Evolutionary conservation across 2,329 filamentous ascomycete species (phyloP).

Genomic region (Botryotinia globosa): DNA sequence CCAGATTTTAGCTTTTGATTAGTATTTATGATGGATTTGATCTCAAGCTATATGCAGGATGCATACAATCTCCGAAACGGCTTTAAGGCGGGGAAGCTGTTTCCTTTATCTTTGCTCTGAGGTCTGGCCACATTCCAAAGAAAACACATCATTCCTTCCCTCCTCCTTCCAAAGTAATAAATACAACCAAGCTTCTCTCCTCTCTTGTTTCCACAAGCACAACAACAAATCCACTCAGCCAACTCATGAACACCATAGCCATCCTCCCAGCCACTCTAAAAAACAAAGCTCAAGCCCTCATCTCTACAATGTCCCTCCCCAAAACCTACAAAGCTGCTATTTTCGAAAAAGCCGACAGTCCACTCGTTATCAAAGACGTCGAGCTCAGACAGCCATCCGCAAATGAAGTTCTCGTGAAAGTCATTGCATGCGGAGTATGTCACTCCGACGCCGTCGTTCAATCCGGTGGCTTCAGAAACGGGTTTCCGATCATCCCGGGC

Average conservation of each 20-base stretch:
- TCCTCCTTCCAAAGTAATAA: background rate
- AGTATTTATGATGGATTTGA: background rate
- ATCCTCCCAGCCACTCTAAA: background rate
- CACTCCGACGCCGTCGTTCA: constrained; percentile 54
- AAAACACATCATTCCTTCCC: background rate
- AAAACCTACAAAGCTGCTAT: constrained; percentile 66
- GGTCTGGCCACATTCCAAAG: background rate
- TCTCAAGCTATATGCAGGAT: background rate
- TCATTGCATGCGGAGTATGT: constrained; percentile 70
- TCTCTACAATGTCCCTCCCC: constrained; percentile 46
- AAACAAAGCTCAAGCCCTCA: background rate
- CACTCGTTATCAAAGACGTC: constrained; percentile 58
- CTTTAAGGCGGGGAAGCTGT: constrained; percentile 3
- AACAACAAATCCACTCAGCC: background rate
- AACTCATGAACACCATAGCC: background rate
- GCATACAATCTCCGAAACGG: background rate
- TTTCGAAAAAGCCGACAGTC: constrained; percentile 50
- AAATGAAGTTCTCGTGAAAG: constrained; percentile 66
- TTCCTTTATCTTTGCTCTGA: background rate
- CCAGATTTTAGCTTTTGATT: background rate
- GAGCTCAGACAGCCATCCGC: constrained; percentile 54
- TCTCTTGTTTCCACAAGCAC: background rate
- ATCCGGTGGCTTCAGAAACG: constrained; percentile 50
- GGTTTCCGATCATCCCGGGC: constrained; percentile 62
- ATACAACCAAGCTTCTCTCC: background rate